Evolutionary conservation across 352 stramenopile species (phyloP).

Genomic region (Thalassiosira livingstoniorum): DNA sequence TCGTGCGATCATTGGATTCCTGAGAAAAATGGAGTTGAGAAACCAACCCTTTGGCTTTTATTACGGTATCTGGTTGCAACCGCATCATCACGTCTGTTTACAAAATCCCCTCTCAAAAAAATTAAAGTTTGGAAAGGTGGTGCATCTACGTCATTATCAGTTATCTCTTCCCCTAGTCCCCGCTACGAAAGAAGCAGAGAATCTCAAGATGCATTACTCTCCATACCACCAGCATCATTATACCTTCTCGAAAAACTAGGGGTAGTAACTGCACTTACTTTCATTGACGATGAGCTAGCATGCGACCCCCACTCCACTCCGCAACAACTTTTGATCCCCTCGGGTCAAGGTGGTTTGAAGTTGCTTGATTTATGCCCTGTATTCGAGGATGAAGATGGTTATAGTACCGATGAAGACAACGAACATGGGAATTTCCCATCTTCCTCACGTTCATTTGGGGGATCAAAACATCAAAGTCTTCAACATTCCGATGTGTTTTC

Average conservation of each 20-base stretch:
- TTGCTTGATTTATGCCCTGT: slow-evolving; percentile 82
- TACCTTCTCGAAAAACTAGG: slow-evolving; percentile 83
- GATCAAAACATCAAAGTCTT: neutral
- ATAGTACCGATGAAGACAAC: slow-evolving; percentile 48
- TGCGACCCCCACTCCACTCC: slow-evolving; percentile 80
- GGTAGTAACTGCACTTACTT: slow-evolving; percentile 72
- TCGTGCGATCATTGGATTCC: no score
- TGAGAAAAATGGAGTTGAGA: slow-evolving; percentile 25
- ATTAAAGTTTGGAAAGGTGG: neutral
- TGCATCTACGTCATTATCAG: neutral
- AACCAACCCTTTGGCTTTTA: slow-evolving; percentile 43
- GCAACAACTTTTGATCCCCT: slow-evolving; percentile 84
- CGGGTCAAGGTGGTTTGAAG: slow-evolving; percentile 74
- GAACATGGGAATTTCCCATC: slow-evolving; percentile 22
- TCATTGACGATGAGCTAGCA: slow-evolving; percentile 84
- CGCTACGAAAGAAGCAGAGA: no score
- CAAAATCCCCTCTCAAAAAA: slow-evolving; percentile 28
- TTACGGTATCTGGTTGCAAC: slow-evolving; percentile 73
- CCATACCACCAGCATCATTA: slow-evolving; percentile 73
- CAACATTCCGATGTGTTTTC: slow-evolving; percentile 21
- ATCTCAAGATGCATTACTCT: slow-evolving; percentile 47
- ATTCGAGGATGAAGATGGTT: slow-evolving; percentile 64
- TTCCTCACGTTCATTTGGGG: slow-evolving; percentile 1
- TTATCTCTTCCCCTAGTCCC: no score
- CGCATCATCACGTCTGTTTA: slow-evolving; percentile 60